phyloP scores from a whole-genome alignment of 1,284 basidiomycete species.

The Apiotrichum sp. region DNA sequence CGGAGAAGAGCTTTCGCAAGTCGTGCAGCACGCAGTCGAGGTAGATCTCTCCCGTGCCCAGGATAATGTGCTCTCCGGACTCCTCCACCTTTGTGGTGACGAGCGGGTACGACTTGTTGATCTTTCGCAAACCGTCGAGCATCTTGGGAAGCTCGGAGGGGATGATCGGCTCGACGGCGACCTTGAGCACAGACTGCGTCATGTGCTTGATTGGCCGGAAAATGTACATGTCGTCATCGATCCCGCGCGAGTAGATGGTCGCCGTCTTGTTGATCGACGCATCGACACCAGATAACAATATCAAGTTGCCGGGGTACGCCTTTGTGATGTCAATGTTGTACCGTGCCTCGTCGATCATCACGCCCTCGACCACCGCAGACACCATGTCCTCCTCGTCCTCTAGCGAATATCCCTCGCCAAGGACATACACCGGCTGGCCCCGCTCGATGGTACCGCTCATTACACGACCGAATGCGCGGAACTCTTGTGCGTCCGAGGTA shows the following conservation, averaged over 20 bases:
- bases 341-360: conserved; percentile 85
- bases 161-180: conserved; percentile 95
- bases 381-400: conserved; percentile 99
- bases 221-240: conserved; percentile 77
- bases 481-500: conserved; percentile 89
- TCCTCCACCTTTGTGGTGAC: conserved; percentile 95
- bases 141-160: conserved; percentile 98
- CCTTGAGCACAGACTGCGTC: conserved; percentile 95
- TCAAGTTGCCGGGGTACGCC: conserved; percentile 85
- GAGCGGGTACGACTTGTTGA: conserved; percentile 97
- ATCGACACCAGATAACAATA: conserved; percentile 87
- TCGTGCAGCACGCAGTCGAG: conserved; percentile 97
- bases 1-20: conserved; percentile 81
- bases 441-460: conserved; percentile 82
- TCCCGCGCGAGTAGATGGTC: conserved; percentile 67
- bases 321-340: conserved; percentile 86
- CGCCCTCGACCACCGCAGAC: conserved; percentile 72
- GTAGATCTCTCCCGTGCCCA: conserved; percentile 96
- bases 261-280: conserved; percentile 92
- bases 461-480: conserved; percentile 94
- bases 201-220: conserved; percentile 94
- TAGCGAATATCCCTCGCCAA: conserved; percentile 92
- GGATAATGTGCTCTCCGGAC: conserved; percentile 92
- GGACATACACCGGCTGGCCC: conserved; percentile 83
- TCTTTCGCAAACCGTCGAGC: conserved; percentile 89